Percentiles rank a stretch among this genome's conserved stretches.
Evolutionary conservation across 2,329 filamentous ascomycete genomes (phyloP).

Genomic region (Bretziella fagacearum): DNA sequence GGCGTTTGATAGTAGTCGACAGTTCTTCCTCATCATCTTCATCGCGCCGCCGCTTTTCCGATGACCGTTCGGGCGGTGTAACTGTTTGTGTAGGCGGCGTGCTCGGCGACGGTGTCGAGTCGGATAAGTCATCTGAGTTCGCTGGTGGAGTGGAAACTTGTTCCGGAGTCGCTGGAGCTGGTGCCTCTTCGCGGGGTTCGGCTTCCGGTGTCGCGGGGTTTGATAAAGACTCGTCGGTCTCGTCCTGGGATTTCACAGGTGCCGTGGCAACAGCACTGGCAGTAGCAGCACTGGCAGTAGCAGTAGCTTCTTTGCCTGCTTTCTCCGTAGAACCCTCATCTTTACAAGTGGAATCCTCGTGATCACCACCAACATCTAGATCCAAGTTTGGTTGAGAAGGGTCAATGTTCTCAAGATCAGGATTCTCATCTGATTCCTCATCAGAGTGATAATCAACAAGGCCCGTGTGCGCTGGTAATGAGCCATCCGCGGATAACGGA

Average conservation of each 20-base stretch:
- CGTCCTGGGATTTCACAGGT: not conserved
- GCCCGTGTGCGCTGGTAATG: slow-evolving; percentile 46
- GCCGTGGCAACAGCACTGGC: not conserved
- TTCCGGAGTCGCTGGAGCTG: not conserved
- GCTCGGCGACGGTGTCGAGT: slow-evolving; percentile 20
- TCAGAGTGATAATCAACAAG: slow-evolving; percentile 89
- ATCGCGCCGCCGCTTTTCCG: slow-evolving; percentile 79
- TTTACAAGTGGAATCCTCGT: not conserved
- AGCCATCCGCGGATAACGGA: slow-evolving; percentile 8
- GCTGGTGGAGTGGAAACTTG: slow-evolving; percentile 5
- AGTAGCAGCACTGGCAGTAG: not conserved
- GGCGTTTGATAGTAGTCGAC: slow-evolving; percentile 46
- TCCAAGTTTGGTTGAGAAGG: slow-evolving; percentile 15
- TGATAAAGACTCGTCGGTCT: not conserved
- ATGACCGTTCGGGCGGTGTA: slow-evolving; percentile 59
- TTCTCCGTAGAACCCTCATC: too few species aligned
- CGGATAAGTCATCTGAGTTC: not conserved
- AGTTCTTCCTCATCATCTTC: slow-evolving; percentile 81
- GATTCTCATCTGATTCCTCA: slow-evolving; percentile 48
- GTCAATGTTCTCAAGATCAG: slow-evolving; percentile 35
- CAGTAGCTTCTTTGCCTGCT: not conserved
- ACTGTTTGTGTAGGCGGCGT: slow-evolving; percentile 21
- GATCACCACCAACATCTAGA: not conserved
- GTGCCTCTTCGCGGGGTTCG: not conserved
- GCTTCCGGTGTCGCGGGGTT: not conserved